Conservation (phyloP, 75 land plant genomes). For the Picea sitchensis region DNA sequence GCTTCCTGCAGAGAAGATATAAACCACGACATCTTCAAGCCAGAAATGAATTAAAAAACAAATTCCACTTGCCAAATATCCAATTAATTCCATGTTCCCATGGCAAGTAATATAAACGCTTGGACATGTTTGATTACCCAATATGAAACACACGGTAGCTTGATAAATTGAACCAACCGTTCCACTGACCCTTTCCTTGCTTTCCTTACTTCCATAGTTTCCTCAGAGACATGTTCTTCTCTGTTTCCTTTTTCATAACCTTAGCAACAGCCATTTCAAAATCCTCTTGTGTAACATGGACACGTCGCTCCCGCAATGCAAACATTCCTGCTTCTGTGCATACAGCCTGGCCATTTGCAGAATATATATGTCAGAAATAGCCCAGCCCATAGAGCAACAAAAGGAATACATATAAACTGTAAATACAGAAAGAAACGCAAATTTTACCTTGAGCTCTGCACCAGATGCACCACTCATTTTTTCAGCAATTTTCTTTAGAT, state of each 20-base stretch:
- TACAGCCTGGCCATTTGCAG: conserved; percentile 57
- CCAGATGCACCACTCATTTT: conserved; percentile 98
- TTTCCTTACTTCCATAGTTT: conserved; percentile 80
- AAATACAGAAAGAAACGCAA: not conserved
- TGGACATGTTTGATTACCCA: too few relatives aligned
- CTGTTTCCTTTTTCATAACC: conserved; percentile 98
- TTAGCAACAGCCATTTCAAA: conserved; percentile 99
- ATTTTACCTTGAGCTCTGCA: conserved; percentile 87
- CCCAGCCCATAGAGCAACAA: not conserved
- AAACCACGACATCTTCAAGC: too few relatives aligned
- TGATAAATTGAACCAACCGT: too few relatives aligned
- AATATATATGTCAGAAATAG: not conserved
- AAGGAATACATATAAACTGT: not conserved
- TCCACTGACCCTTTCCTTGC: too few relatives aligned
- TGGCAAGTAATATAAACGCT: too few relatives aligned
- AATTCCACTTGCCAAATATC: too few relatives aligned
- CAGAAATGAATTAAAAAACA: too few relatives aligned
- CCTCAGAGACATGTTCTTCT: conserved; percentile 91
- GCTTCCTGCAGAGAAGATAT: too few relatives aligned
- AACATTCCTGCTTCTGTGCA: conserved; percentile 99
- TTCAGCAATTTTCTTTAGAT: conserved; percentile 93
- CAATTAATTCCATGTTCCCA: too few relatives aligned
- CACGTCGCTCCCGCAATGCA: conserved; percentile 90
- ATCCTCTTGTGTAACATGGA: conserved; percentile 96
- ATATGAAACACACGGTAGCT: too few relatives aligned